Percentiles rank a stretch among this genome's conserved stretches.
Evolutionary conservation across 2,329 filamentous ascomycete species (phyloP).

Genomic region (Gaeumannomyces sp.): DNA sequence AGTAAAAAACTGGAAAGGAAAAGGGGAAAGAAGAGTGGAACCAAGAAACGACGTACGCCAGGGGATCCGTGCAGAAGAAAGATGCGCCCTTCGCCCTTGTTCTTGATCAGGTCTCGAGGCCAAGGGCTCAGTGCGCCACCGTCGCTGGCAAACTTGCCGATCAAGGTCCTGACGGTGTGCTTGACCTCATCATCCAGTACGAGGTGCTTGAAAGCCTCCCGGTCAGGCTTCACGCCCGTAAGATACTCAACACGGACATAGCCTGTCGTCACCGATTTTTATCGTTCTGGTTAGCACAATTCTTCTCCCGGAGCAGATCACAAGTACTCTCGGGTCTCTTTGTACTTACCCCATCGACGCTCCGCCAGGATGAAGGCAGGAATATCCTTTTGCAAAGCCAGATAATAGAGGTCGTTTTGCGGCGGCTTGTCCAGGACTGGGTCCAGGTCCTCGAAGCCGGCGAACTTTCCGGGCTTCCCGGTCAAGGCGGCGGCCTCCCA

Average conservation of each 20-base stretch:
- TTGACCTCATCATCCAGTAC: slow-evolving; percentile 44
- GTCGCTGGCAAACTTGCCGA: slow-evolving; percentile 38
- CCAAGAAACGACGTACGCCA: slow-evolving; percentile 22
- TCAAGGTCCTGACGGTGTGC: slow-evolving; percentile 38
- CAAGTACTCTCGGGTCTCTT: not conserved
- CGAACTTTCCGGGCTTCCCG: slow-evolving; percentile 26
- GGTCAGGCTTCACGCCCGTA: slow-evolving; percentile 34
- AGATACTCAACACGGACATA: slow-evolving; percentile 34
- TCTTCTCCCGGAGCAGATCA: not conserved
- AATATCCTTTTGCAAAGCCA: slow-evolving; percentile 36
- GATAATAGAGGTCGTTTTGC: slow-evolving; percentile 36
- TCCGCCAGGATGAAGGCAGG: slow-evolving; percentile 40
- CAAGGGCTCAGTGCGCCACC: slow-evolving; percentile 36
- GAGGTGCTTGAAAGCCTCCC: slow-evolving; percentile 43
- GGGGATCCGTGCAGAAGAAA: slow-evolving; percentile 47
- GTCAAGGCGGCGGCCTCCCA: slow-evolving; percentile 7
- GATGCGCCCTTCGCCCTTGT: slow-evolving; percentile 44
- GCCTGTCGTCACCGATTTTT: slow-evolving; percentile 13
- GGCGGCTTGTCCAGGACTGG: slow-evolving; percentile 31
- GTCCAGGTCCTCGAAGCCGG: slow-evolving; percentile 34
- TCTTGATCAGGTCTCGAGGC: slow-evolving; percentile 40
- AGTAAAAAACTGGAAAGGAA: not conserved
- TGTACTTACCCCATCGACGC: slow-evolving; percentile 32
- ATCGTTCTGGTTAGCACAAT: slow-evolving; percentile 31
- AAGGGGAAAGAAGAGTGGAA: not conserved